phyloP scores from a whole-genome alignment of 306 rosid species.

The Medicago ruthenica region DNA sequence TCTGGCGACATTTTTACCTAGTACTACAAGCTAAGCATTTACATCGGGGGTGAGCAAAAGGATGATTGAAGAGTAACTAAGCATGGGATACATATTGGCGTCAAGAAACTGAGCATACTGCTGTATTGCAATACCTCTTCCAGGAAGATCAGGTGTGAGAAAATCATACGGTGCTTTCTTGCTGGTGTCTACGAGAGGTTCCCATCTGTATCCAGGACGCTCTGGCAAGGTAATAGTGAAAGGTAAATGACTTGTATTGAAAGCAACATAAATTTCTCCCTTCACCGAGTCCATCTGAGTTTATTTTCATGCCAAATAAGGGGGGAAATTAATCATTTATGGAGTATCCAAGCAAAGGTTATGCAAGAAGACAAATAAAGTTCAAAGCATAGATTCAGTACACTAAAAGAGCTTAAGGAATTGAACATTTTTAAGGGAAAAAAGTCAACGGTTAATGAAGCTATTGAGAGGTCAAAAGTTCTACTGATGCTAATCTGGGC shows the following conservation, averaged over 20 bases:
- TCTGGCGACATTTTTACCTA: too few relatives aligned
- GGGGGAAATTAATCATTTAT: constrained; percentile 32
- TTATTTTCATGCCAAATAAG: constrained; percentile 42
- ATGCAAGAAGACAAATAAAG: not conserved
- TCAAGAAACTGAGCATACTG: constrained; percentile 91
- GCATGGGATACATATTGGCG: constrained; percentile 85
- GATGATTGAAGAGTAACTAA: constrained; percentile 91
- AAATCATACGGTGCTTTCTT: constrained; percentile 82
- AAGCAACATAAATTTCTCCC: constrained; percentile 84
- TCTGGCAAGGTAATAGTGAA: constrained; percentile 71
- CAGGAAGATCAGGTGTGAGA: constrained; percentile 67
- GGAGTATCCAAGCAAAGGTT: not conserved
- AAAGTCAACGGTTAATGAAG: not conserved
- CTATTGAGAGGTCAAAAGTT: constrained; percentile 10
- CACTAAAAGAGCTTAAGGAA: constrained; percentile 8
- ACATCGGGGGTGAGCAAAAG: constrained; percentile 65
- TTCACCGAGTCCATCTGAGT: constrained; percentile 78
- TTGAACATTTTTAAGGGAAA: not conserved
- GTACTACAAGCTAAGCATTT: constrained; percentile 41
- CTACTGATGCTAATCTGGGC: constrained; percentile 23
- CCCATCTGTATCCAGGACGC: constrained; percentile 87
- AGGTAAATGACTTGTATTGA: constrained; percentile 84
- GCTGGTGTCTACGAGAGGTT: constrained; percentile 86
- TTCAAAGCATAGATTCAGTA: constrained; percentile 8
- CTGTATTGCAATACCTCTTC: constrained; percentile 64